A percentile compares a stretch with the other conserved stretches of the same genome.
Evolutionary conservation across 345 rosid genomes (phyloP).

Genomic region (Rhodamnia argentea): DNA sequence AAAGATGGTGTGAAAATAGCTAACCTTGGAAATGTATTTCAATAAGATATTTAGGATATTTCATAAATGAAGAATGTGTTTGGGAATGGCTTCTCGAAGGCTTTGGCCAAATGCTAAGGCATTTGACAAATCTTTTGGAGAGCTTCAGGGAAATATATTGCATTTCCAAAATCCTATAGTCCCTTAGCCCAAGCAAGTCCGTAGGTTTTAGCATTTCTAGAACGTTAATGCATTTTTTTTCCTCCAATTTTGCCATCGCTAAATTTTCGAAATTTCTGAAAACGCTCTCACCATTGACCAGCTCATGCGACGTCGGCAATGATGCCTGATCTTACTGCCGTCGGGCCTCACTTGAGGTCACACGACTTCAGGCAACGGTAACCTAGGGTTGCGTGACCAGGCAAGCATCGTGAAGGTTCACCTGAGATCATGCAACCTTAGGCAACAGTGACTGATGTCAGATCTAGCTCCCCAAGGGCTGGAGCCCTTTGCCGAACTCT

Average conservation of each 20-base stretch:
- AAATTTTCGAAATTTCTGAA: not conserved
- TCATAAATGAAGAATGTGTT: not conserved
- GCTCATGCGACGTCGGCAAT: not conserved
- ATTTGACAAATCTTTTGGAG: not conserved
- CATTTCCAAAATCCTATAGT: not conserved
- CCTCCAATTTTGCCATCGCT: not conserved
- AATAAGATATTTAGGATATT: not conserved
- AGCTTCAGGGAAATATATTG: not conserved
- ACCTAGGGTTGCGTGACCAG: not conserved
- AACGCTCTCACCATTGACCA: not conserved
- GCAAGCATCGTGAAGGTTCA: not conserved
- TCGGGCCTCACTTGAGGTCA: not conserved
- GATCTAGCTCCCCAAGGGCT: not conserved
- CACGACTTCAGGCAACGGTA: accelerated
- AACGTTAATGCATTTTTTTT: not conserved
- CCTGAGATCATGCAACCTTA: not conserved
- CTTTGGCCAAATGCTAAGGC: not conserved
- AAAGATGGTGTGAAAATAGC: not conserved
- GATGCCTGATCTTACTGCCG: not conserved
- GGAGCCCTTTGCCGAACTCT: accelerated
- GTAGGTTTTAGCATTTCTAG: not conserved
- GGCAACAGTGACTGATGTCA: accelerated
- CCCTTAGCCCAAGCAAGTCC: not conserved
- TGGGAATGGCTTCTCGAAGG: not conserved
- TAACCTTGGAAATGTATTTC: not conserved